A percentile compares a stretch with the other conserved stretches of the same genome.
phyloP scores from a whole-genome alignment of 352 stramenopile species.

The Phytopythium litorale region DNA sequence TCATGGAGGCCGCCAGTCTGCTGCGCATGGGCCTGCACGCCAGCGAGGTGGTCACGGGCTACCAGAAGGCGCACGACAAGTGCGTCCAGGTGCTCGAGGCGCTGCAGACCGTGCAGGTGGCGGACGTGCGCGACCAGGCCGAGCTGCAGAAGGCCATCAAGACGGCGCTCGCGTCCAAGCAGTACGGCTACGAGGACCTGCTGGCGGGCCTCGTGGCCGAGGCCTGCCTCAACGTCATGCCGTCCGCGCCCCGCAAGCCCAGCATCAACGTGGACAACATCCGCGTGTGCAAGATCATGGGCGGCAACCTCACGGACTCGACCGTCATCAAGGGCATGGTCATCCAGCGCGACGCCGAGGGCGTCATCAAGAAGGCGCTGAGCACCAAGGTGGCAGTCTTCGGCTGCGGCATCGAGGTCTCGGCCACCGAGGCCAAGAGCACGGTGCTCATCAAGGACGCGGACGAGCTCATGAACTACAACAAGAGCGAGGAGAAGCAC shows the following conservation, averaged over 20 bases:
- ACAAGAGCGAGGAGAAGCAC: conserved; percentile 98
- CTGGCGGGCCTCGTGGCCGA: conserved; percentile 94
- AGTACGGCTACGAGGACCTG: conserved; percentile 95
- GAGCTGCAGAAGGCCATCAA: conserved; percentile 90
- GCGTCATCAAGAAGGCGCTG: conserved; percentile 87
- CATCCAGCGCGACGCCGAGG: conserved; percentile 92
- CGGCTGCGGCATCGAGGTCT: conserved; percentile 96
- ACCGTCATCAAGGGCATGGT: conserved; percentile 98
- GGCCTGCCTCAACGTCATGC: conserved; percentile 94
- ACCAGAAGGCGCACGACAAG: conserved; percentile 94
- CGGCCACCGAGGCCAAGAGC: conserved; percentile 97
- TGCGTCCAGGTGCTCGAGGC: conserved; percentile 90
- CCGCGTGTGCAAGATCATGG: conserved; percentile 97
- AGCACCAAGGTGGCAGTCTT: conserved; percentile 97
- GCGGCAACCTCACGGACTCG: conserved; percentile 93
- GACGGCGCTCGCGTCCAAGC: conserved; percentile 96
- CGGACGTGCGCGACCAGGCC: conserved; percentile 78
- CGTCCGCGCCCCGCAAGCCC: conserved; percentile 73
- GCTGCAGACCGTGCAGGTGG: conserved; percentile 74
- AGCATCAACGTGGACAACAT: conserved; percentile 98
- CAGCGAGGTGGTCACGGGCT: conserved; percentile 97
- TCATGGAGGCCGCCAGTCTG: conserved; percentile 95
- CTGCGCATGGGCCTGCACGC: conserved; percentile 97
- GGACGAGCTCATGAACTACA: conserved; percentile 99
- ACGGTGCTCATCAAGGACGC: conserved; percentile 99